Percentiles rank a stretch among this genome's conserved stretches.
phyloP scores from a whole-genome alignment of 148 eudicot genomes.

The Fallopia convolvulus region DNA sequence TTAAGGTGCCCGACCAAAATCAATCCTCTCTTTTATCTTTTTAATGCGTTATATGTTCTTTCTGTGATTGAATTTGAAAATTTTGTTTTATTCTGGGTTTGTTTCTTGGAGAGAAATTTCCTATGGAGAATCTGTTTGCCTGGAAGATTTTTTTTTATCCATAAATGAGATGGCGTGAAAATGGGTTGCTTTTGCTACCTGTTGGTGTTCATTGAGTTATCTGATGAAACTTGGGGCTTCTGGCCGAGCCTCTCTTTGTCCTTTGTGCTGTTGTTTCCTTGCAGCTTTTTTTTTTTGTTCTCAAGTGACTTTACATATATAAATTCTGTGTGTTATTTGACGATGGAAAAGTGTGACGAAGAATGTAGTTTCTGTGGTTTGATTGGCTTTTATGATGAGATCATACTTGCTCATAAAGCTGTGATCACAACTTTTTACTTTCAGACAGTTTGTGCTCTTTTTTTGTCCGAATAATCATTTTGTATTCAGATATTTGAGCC shows the following conservation, averaged over 20 bases:
- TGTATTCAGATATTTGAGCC: background rate
- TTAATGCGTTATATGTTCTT: background rate
- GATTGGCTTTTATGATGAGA: background rate
- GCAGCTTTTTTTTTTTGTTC: background rate
- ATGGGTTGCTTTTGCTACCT: background rate
- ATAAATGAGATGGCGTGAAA: background rate
- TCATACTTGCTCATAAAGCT: background rate
- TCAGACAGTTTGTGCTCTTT: background rate
- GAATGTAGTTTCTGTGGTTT: background rate
- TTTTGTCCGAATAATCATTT: background rate
- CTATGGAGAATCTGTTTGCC: background rate
- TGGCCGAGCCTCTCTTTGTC: background rate
- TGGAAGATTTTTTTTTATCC: background rate
- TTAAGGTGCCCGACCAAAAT: constrained; percentile 2
- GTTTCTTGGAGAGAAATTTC: background rate
- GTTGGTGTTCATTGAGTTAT: background rate
- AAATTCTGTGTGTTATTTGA: background rate
- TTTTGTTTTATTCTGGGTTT: background rate
- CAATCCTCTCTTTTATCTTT: background rate
- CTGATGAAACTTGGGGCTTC: background rate
- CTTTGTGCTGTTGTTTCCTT: background rate
- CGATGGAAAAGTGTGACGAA: background rate
- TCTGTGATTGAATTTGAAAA: background rate
- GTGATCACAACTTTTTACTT: background rate
- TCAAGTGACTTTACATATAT: background rate